Evolutionary conservation across 805 yeast genomes (phyloP).

Genomic region (Lipomyces mesembrius): DNA sequence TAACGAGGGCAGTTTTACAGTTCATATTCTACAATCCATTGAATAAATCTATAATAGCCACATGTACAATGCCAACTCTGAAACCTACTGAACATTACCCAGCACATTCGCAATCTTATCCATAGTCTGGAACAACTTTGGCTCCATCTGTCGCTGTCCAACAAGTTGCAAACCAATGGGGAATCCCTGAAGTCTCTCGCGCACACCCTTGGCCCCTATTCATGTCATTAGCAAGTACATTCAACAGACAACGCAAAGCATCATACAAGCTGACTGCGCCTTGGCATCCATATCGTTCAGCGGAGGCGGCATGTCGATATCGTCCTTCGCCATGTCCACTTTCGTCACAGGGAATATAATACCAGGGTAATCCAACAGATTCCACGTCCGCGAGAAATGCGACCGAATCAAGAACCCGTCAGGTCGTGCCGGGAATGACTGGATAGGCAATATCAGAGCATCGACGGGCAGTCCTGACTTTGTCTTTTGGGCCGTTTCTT

Average conservation of each 20-base stretch:
- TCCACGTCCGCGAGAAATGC: constrained; percentile 35
- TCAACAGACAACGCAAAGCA: neutral
- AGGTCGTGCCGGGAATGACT: constrained; percentile 34
- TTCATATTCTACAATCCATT: no score
- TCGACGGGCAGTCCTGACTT: constrained; percentile 35
- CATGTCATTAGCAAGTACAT: neutral
- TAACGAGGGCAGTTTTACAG: no score
- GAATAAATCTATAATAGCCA: neutral
- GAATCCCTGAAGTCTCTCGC: constrained; percentile 27
- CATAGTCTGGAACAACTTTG: constrained; percentile 36
- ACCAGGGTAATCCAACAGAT: constrained; percentile 35
- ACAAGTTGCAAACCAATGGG: constrained; percentile 36
- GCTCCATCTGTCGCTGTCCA: constrained; percentile 39
- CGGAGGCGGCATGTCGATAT: constrained; percentile 34
- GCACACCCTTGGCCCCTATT: constrained; percentile 21
- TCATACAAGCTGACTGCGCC: constrained; percentile 30
- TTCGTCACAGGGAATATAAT: constrained; percentile 33
- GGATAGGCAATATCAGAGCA: constrained; percentile 35
- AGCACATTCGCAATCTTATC: constrained; percentile 18
- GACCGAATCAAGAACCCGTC: constrained; percentile 36
- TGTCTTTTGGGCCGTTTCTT: constrained; percentile 26
- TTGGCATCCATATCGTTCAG: constrained; percentile 28
- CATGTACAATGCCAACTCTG: neutral
- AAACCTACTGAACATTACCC: neutral
- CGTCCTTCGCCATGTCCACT: constrained; percentile 30